Evolutionary conservation across 345 rosid genomes (phyloP).

Genomic region (Alliaria petiolata): DNA sequence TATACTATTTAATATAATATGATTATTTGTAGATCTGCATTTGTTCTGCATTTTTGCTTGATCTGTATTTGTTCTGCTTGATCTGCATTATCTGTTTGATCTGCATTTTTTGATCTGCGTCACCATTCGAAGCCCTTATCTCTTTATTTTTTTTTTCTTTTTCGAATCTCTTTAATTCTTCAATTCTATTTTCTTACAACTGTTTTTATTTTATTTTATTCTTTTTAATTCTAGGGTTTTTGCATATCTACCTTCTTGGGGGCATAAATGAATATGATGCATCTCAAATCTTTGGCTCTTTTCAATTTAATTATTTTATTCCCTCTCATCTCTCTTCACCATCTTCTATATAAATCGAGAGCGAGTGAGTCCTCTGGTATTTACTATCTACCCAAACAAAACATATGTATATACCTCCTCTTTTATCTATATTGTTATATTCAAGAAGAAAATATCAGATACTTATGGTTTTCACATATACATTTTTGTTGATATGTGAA

Average conservation of each 20-base stretch:
- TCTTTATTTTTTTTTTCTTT: background rate
- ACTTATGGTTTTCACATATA: too few relatives aligned
- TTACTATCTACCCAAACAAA: background rate
- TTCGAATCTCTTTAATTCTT: too few relatives aligned
- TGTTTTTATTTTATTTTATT: background rate
- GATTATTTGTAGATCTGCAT: too few relatives aligned
- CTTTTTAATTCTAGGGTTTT: background rate
- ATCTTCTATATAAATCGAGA: conserved; percentile 31
- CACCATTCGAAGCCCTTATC: too few relatives aligned
- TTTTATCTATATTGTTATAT: background rate
- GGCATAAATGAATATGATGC: conserved; percentile 26
- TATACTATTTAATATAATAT: too few relatives aligned
- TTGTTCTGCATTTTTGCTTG: too few relatives aligned
- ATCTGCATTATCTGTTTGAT: too few relatives aligned
- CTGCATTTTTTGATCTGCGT: too few relatives aligned
- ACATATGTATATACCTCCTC: background rate
- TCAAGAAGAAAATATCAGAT: background rate
- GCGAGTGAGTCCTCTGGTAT: conserved; percentile 15
- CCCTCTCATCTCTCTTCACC: conserved; percentile 14
- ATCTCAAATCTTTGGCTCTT: conserved; percentile 7
- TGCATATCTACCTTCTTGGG: conserved; percentile 26
- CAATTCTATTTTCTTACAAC: background rate
- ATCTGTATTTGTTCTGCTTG: too few relatives aligned
- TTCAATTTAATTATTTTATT: conserved; percentile 6
- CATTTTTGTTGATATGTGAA: background rate